phyloP scores from a whole-genome alignment of 306 rosid genomes.

The Cicer pinnatifidum region DNA sequence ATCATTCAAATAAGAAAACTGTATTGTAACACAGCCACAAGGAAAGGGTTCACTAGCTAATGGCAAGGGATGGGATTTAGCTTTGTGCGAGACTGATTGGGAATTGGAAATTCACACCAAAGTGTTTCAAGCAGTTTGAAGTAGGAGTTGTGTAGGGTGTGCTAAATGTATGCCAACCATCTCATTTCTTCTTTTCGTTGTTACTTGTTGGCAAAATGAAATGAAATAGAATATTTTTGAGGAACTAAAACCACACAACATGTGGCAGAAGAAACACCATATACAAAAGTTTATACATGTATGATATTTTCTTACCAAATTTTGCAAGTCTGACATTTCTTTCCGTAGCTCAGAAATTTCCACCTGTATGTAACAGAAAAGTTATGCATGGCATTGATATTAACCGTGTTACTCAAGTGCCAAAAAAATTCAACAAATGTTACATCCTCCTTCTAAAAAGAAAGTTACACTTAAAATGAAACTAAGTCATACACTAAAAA shows the following conservation, averaged over 20 bases:
- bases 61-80: slow-evolving; percentile 17
- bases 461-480: slow-evolving; percentile 16
- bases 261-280: slow-evolving; percentile 23
- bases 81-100: slow-evolving; percentile 10
- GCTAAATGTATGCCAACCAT: slow-evolving; percentile 14
- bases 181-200: slow-evolving; percentile 18
- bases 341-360: slow-evolving; percentile 62
- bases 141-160: neutral
- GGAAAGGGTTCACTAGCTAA: slow-evolving; percentile 14
- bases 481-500: slow-evolving; percentile 20
- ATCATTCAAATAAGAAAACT: slow-evolving; percentile 39
- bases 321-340: slow-evolving; percentile 55
- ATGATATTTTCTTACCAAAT: slow-evolving; percentile 62
- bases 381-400: slow-evolving; percentile 36
- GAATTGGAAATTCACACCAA: neutral
- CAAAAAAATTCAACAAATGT: slow-evolving; percentile 9
- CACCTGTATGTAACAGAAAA: slow-evolving; percentile 60
- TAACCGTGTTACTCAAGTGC: slow-evolving; percentile 32
- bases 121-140: slow-evolving; percentile 27
- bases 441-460: neutral
- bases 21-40: slow-evolving; percentile 24
- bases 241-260: slow-evolving; percentile 20
- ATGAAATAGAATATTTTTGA: neutral
- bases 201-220: slow-evolving; percentile 17
- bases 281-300: slow-evolving; percentile 16